Percentiles rank a stretch among this genome's conserved stretches.
Conservation (phyloP, 768 basidiomycete species). For the Mycena filopes region DNA sequence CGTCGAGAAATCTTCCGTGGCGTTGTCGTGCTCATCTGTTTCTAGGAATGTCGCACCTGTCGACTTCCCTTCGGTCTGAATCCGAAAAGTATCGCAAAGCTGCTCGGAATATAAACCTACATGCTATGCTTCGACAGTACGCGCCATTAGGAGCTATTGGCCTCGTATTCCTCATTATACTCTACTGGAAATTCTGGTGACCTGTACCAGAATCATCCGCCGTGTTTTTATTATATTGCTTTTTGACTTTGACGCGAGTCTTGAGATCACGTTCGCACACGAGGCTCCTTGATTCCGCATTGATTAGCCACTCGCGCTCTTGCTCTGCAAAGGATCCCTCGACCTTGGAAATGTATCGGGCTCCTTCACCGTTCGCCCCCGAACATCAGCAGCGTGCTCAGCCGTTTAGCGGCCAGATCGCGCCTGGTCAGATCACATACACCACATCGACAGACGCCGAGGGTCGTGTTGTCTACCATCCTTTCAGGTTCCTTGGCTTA, state of each 20-base stretch:
- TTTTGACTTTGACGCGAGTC: background rate
- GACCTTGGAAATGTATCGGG: constrained; percentile 44
- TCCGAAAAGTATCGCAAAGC: constrained; percentile 98
- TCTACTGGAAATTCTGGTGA: constrained; percentile 84
- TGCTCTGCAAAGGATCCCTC: background rate
- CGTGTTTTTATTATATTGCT: constrained; percentile 18
- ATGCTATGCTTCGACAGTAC: constrained; percentile 95
- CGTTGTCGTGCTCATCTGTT: constrained; percentile 13
- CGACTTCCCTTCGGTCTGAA: constrained; percentile 92
- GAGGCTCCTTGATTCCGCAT: constrained; percentile 9
- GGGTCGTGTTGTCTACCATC: constrained; percentile 73
- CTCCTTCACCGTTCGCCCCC: constrained; percentile 35
- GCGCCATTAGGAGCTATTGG: constrained; percentile 89
- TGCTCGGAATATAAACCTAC: constrained; percentile 92
- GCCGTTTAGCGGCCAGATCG: constrained; percentile 56
- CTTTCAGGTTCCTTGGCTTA: constrained; percentile 65
- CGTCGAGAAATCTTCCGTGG: background rate
- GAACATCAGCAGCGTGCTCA: constrained; percentile 40
- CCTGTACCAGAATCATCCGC: constrained; percentile 23
- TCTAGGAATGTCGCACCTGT: constrained; percentile 95
- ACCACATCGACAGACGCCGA: constrained; percentile 72
- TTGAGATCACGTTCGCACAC: constrained; percentile 18
- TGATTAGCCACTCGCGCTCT: background rate
- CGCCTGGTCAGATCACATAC: constrained; percentile 78
- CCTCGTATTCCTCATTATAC: constrained; percentile 79